Conservation (phyloP, 2,329 filamentous ascomycete species). For the Cladobotryum mycophilum region DNA sequence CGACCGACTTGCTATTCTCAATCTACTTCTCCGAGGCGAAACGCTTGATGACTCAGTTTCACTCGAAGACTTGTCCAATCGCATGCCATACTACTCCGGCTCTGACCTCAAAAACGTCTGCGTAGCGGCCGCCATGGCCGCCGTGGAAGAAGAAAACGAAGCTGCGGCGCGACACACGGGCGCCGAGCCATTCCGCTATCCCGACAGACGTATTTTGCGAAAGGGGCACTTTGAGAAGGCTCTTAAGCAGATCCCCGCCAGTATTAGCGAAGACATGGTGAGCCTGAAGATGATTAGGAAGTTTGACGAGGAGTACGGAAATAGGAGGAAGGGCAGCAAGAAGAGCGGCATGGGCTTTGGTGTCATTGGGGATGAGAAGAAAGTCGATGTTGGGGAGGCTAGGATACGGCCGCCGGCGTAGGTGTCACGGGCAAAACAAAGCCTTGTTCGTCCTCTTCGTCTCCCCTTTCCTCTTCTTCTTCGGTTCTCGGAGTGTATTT, state of each 20-base stretch:
- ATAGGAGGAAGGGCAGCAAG: slow-evolving; percentile 62
- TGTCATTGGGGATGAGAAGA: slow-evolving; percentile 32
- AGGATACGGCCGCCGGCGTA: slow-evolving; percentile 30
- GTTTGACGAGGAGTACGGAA: slow-evolving; percentile 93
- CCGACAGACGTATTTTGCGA: slow-evolving; percentile 49
- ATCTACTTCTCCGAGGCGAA: slow-evolving; percentile 66
- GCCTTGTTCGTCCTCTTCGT: neutral
- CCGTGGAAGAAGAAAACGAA: slow-evolving; percentile 65
- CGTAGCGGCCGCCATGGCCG: slow-evolving; percentile 72
- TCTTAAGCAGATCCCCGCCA: slow-evolving; percentile 81
- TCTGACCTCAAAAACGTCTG: slow-evolving; percentile 79
- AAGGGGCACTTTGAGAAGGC: slow-evolving; percentile 76
- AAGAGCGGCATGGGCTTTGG: slow-evolving; percentile 54
- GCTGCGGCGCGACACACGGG: slow-evolving; percentile 32
- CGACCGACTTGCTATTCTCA: slow-evolving; percentile 62
- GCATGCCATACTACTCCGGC: slow-evolving; percentile 72
- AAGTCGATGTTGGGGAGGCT: slow-evolving; percentile 37
- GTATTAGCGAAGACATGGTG: slow-evolving; percentile 89
- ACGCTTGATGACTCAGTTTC: slow-evolving; percentile 54
- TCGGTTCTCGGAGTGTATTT: neutral
- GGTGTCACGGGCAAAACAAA: neutral
- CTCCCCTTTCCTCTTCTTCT: neutral
- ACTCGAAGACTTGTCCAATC: slow-evolving; percentile 55
- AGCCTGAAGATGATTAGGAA: slow-evolving; percentile 80
- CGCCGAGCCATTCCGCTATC: slow-evolving; percentile 51